Base-by-base conservation (phyloP, 805 yeast genomes). In the Ogataea haglerorum region DNA sequence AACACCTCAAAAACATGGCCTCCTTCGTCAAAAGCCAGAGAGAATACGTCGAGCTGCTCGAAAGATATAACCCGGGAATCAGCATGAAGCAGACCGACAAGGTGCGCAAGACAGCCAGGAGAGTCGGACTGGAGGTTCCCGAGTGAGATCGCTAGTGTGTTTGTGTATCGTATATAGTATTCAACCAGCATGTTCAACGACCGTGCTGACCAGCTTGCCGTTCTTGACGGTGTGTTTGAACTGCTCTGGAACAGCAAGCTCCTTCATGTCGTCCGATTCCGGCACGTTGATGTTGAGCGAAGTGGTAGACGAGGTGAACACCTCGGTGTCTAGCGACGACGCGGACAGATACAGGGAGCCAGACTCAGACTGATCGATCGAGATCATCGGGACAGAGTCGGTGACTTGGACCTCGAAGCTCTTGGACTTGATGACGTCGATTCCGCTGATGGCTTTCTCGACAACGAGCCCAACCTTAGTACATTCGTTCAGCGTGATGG, bases 241-340 rank as follows among this genome's bases (percentile, higher is more conserved):
- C 68, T 93, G 99, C 65, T 93, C 99, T 7, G 98, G 96, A 30
- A 85, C 76, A 7, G 96, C 81, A 40, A 79, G 67, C 64, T 93
- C 99, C 39, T 71, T 76, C 64, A 75, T 81, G 60, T 91, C 96
- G 27, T 79, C 87, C 16, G 73, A 82, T 34, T 74, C 75, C 19
- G 96, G 96, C 32, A 87, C 73, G 57, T 90, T 87, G 52, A 93
- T 71, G 61, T 93, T 93, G 62, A 93, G 69, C 3, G 95, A 76
- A 0, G 97, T 85, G 12, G 95, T 77, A 38, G 86, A 80, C 34
- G 95, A 82, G 2, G 96, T 85, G 65, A 80, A 87, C 33, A 93
- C 69, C 56, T 88, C 95, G 6, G 85, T 78, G 5, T 72, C 77
- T 36, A 89, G 61, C n/a, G 90, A 78, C 10, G 77, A 79, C 56